Evolutionary conservation across 805 yeast species (phyloP).

Genomic region (Brettanomyces anomalus): DNA sequence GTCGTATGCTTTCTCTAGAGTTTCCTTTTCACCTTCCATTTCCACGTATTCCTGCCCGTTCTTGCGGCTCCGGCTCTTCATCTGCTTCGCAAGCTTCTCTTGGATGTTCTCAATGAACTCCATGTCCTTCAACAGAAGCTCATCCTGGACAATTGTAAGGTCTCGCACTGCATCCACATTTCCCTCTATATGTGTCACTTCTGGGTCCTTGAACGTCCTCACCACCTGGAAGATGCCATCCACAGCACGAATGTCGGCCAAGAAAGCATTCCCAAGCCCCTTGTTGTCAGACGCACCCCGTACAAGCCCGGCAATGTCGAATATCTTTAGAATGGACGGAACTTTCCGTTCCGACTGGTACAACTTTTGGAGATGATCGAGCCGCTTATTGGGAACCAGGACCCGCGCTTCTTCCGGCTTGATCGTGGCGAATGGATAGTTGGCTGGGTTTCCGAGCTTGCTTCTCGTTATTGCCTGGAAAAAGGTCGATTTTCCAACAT

Average conservation of each 20-base stretch:
- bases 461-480: constrained; percentile 55
- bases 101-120: constrained; percentile 62
- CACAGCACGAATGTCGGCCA: constrained; percentile 59
- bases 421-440: constrained; percentile 69
- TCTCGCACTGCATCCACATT: constrained; percentile 58
- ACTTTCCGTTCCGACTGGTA: constrained; percentile 42
- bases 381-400: constrained; percentile 40
- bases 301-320: constrained; percentile 65
- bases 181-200: constrained; percentile 59
- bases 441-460: constrained; percentile 57
- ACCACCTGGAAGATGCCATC: constrained; percentile 68
- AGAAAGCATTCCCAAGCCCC: constrained; percentile 67
- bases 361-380: constrained; percentile 37
- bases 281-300: constrained; percentile 57
- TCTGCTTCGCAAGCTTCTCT: constrained; percentile 53
- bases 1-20: constrained; percentile 63
- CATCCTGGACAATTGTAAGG: constrained; percentile 54
- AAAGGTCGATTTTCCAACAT: constrained; percentile 54
- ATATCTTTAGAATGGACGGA: constrained; percentile 49
- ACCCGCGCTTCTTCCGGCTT: constrained; percentile 62
- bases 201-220: constrained; percentile 54
- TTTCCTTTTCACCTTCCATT: constrained; percentile 80
- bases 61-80: constrained; percentile 80
- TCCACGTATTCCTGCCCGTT: constrained; percentile 52
- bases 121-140: constrained; percentile 56